These are phyloP conservation scores for Plenodomus biglobosus DNA, from an alignment of 2,329 filamentous ascomycete genomes.

Conservation along the genomic window DNA sequence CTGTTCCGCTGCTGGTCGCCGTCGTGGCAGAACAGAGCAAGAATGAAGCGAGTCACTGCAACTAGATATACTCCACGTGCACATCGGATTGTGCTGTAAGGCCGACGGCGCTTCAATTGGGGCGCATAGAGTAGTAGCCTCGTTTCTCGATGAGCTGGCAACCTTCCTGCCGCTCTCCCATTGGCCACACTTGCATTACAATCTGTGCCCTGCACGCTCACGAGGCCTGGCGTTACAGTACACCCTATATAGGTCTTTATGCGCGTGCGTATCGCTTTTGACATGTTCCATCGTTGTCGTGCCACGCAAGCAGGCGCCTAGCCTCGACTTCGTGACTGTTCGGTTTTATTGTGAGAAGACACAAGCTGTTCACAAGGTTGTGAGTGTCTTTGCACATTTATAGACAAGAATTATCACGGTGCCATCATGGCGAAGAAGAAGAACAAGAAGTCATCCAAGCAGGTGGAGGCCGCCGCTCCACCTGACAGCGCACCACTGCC, in stretches of 20 bases:
- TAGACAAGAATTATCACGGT: slow-evolving; percentile 27
- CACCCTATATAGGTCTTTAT: slow-evolving; percentile 40
- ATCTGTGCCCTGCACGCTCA: slow-evolving; percentile 35
- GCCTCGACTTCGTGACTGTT: slow-evolving; percentile 26
- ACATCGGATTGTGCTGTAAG: slow-evolving; percentile 24
- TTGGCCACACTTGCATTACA: slow-evolving; percentile 32
- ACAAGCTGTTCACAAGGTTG: slow-evolving; percentile 19
- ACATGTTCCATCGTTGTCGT: slow-evolving; percentile 36
- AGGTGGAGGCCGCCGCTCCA: slow-evolving; percentile 30
- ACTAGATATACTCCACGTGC: slow-evolving; percentile 16
- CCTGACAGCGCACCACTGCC: slow-evolving; percentile 25
- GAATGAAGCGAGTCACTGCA: slow-evolving; percentile 10
- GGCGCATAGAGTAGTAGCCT: slow-evolving; percentile 39
- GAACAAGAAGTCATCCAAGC: slow-evolving; percentile 35
- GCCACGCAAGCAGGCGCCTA: slow-evolving; percentile 43
- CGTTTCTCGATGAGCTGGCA: slow-evolving; percentile 35
- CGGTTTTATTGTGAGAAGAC: slow-evolving; percentile 22
- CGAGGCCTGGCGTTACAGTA: slow-evolving; percentile 27
- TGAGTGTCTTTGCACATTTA: slow-evolving; percentile 11
- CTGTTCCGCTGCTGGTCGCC: slow-evolving; percentile 13
- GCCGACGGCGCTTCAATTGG: slow-evolving; percentile 31
- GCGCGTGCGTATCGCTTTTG: slow-evolving; percentile 36
- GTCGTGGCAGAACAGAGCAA: slow-evolving; percentile 19
- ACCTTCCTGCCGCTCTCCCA: slow-evolving; percentile 29
- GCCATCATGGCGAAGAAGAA: slow-evolving; percentile 40